Conservation (phyloP, 306 rosid species). For the Canavalia ensiformis region DNA sequence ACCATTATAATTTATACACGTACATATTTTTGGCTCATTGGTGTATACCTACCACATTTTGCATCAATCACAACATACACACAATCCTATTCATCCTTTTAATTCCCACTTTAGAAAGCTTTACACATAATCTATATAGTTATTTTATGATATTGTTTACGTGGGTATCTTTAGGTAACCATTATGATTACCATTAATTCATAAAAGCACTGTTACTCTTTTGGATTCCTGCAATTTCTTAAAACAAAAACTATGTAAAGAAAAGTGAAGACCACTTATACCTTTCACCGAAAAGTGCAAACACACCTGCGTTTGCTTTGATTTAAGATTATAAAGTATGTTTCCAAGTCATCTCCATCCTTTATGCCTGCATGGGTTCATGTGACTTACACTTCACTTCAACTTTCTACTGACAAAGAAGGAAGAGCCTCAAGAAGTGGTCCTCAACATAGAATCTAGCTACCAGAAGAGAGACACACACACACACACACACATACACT, state of each 20-base stretch:
- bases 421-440: conserved; percentile 48
- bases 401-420: conserved; percentile 49
- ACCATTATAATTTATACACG: conserved; percentile 25
- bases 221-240: conserved; percentile 70
- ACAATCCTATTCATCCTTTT: conserved; percentile 59
- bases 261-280: conserved; percentile 45
- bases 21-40: conserved; percentile 33
- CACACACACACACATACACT: neutral
- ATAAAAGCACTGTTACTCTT: conserved; percentile 71
- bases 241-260: conserved; percentile 49
- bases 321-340: conserved; percentile 69
- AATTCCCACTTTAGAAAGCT: conserved; percentile 62
- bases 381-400: conserved; percentile 67
- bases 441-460: conserved; percentile 53
- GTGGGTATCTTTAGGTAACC: conserved; percentile 61
- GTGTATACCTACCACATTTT: conserved; percentile 37
- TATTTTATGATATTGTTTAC: conserved; percentile 60
- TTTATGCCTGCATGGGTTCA: conserved; percentile 68
- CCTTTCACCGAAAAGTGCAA: conserved; percentile 96
- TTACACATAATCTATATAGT: conserved; percentile 60
- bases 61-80: conserved; percentile 52
- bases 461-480: conserved; percentile 19
- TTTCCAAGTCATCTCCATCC: conserved; percentile 56
- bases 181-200: conserved; percentile 65
- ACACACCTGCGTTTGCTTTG: conserved; percentile 62